Evolutionary conservation across 768 basidiomycete genomes (phyloP), one percentile per base, ranked within the genome.

Genomic region (Filobasidium wieringae): DNA sequence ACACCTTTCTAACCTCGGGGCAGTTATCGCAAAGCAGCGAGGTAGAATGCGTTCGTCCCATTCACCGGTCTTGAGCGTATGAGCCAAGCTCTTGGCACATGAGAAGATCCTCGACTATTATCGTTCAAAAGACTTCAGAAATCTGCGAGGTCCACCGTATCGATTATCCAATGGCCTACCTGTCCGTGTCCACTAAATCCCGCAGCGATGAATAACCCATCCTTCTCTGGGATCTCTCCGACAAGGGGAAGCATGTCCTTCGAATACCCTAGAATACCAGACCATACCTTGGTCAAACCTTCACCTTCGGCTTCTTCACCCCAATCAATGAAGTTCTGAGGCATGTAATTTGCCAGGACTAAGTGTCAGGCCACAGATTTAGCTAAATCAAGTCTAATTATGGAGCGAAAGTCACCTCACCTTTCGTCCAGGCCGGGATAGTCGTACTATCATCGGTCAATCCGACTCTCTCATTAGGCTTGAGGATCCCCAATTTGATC

Each of bases 221-320:
- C 37, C 31, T 56, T 40, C 11, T 55, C 62, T 1, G 69, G 69
- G 0, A 71, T 51, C 14, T 51, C 37, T 2, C 70, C 70, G 14
- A 71, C 60, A 36, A 69, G 57, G 5, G 70, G 70, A 8, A 69
- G 49, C 19, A 53, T 58, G 37, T 71, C 66, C 53, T 61, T 61
- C 14, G 66, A 58, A 14, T 41, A 53, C 19, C 63, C 60, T 14
- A 63, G 51, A 31, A 71, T 66, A 14, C 69, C 69, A 0, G 60
- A 55, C 68, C 69, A 71, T 1, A 64, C 39, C 34, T 66, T 51
- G 11, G 45, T 63, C 4, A 51, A 45, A 4, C 69, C 69, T 55
- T 70, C 69, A 5, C 69, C 69, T 17, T 58, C 52, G 1, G 57
- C 59, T 41, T 67, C 58, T 4, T 19, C 24, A 4, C 63, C 62